Evolutionary conservation across 176 grass and related monocot species (phyloP).

Genomic region (Typha latifolia): DNA sequence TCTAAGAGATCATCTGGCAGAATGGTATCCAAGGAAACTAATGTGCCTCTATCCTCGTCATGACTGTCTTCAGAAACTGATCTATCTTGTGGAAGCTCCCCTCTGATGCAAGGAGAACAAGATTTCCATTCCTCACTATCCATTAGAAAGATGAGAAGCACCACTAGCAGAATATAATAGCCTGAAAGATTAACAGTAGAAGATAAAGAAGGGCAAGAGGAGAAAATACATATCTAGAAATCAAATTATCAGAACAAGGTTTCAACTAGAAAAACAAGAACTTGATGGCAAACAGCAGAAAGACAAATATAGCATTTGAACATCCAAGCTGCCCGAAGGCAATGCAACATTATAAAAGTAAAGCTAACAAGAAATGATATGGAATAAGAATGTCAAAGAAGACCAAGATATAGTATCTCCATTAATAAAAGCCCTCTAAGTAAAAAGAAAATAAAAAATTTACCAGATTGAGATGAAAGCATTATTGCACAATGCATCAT

Average conservation of each 20-base stretch:
- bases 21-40: slow-evolving; percentile 35
- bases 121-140: slow-evolving; percentile 42
- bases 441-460: slow-evolving; percentile 6
- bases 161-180: slow-evolving; percentile 6
- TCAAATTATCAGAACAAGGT: slow-evolving; percentile 6
- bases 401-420: slow-evolving; percentile 6
- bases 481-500: too few relatives aligned
- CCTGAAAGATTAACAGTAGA: slow-evolving; percentile 26
- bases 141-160: slow-evolving; percentile 21
- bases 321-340: too few relatives aligned
- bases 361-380: too few relatives aligned
- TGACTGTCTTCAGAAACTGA: slow-evolving; percentile 26
- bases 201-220: slow-evolving; percentile 13
- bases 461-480: too few relatives aligned
- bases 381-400: too few relatives aligned
- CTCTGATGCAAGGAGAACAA: slow-evolving; percentile 29
- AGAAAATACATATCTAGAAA: not conserved
- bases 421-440: not conserved
- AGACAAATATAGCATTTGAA: too few relatives aligned
- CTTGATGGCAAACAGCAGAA: too few relatives aligned
- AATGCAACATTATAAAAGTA: too few relatives aligned
- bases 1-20: slow-evolving; percentile 72
- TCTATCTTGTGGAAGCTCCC: slow-evolving; percentile 22
- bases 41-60: slow-evolving; percentile 8
- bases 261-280: not conserved